Conservation (phyloP, 192 early-diverging fungal genomes). For the Oehlia diaphana region DNA sequence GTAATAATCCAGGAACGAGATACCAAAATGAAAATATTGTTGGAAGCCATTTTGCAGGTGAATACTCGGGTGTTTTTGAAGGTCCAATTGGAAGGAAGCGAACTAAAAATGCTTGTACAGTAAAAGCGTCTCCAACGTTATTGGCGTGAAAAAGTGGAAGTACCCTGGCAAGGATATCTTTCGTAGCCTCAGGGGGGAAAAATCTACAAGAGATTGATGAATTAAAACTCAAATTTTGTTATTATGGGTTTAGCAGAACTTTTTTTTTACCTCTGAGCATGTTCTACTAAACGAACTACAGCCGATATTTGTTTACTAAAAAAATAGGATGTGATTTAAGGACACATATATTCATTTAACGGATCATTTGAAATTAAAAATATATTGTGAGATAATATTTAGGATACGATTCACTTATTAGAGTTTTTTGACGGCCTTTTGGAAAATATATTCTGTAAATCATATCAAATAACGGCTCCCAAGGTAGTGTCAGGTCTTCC, state of each 20-base stretch:
- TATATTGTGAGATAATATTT: background rate
- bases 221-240: no score
- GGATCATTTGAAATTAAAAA: background rate
- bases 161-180: conserved; percentile 77
- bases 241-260: background rate
- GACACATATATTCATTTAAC: background rate
- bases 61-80: conserved; percentile 61
- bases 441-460: conserved; percentile 60
- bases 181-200: conserved; percentile 64
- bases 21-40: conserved; percentile 86
- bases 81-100: conserved; percentile 69
- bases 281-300: conserved; percentile 48
- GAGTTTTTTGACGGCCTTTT: conserved; percentile 64
- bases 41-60: conserved; percentile 70
- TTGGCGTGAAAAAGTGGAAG: conserved; percentile 74
- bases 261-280: conserved; percentile 50
- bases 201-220: conserved; percentile 42
- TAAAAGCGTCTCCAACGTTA: conserved; percentile 58
- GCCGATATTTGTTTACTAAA: conserved; percentile 52
- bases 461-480: conserved; percentile 73
- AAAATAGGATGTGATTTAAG: background rate
- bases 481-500: conserved; percentile 67
- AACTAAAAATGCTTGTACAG: conserved; percentile 57
- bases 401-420: conserved; percentile 57
- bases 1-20: conserved; percentile 54